Conservation (phyloP, 331 rosid genomes). For the Dryas integrifolia region DNA sequence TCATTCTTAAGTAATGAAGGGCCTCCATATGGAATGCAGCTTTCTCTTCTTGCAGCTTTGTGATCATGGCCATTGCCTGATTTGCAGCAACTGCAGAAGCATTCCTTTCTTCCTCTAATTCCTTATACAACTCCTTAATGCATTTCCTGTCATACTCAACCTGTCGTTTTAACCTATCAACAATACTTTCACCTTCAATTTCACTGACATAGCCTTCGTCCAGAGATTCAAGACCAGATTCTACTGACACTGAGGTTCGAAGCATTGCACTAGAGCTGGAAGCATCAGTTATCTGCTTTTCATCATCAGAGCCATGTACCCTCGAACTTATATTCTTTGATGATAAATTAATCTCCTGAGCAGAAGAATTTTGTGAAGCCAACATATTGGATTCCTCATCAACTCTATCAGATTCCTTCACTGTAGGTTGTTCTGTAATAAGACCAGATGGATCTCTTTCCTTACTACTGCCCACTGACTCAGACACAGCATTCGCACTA, state of each 20-base stretch:
- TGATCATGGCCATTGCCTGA: slow-evolving; percentile 96
- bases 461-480: slow-evolving; percentile 15
- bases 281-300: slow-evolving; percentile 30
- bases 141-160: slow-evolving; percentile 52
- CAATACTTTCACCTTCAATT: slow-evolving; percentile 62
- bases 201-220: slow-evolving; percentile 54
- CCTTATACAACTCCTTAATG: slow-evolving; percentile 52
- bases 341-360: slow-evolving; percentile 30
- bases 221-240: slow-evolving; percentile 50
- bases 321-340: slow-evolving; percentile 17
- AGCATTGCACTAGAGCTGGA: slow-evolving; percentile 34
- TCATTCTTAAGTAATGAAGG: slow-evolving; percentile 84
- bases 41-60: slow-evolving; percentile 91
- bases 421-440: slow-evolving; percentile 27
- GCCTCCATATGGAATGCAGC: slow-evolving; percentile 87
- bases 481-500: slow-evolving; percentile 20
- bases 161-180: slow-evolving; percentile 52
- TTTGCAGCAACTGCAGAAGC: slow-evolving; percentile 75
- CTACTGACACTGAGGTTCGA: slow-evolving; percentile 44
- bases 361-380: slow-evolving; percentile 26
- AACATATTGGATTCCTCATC: slow-evolving; percentile 39
- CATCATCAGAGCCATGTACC: slow-evolving; percentile 25
- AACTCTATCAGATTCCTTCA: slow-evolving; percentile 34
- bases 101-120: slow-evolving; percentile 82
- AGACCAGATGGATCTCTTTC: slow-evolving; percentile 33